A percentile compares a stretch with the other conserved stretches of the same genome.
Evolutionary conservation across 768 basidiomycete genomes (phyloP).

Genomic region (Phylloporus scabripes): DNA sequence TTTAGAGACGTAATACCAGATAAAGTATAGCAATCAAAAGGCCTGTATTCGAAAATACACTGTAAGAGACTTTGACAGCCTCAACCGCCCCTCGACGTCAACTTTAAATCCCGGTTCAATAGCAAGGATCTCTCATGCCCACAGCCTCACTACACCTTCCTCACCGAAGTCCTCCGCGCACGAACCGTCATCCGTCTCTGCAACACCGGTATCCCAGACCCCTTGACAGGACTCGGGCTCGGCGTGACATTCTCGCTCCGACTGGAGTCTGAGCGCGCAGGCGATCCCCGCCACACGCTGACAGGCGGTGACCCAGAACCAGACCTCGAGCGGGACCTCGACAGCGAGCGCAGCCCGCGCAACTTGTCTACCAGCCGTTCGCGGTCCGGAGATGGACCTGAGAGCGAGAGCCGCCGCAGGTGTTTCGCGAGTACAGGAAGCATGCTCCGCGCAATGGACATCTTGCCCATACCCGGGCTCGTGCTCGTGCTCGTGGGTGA

Average conservation of each 20-base stretch:
- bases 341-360: conserved; percentile 19
- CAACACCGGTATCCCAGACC: conserved; percentile 26
- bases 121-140: no score
- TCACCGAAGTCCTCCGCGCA: conserved; percentile 17
- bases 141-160: conserved; percentile 9
- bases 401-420: conserved; percentile 21
- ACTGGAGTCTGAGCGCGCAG: conserved; percentile 14
- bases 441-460: conserved; percentile 24
- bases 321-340: conserved; percentile 2
- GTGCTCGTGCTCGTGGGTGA: conserved; percentile 4
- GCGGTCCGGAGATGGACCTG: conserved; percentile 17
- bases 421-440: conserved; percentile 26
- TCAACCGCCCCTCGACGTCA: no score
- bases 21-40: no score
- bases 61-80: no score
- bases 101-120: no score
- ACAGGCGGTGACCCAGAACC: conserved; percentile 4
- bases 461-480: background rate
- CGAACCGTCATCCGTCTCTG: conserved; percentile 27
- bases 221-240: conserved; percentile 21
- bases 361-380: conserved; percentile 20
- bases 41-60: no score
- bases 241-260: conserved; percentile 10
- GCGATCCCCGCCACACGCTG: conserved; percentile 14
- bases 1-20: background rate